A percentile compares a stretch with the other conserved stretches of the same genome.
These are phyloP conservation scores for Endogone sp. DNA, from an alignment of 192 early-diverging fungal genomes.

Conservation along the genomic window DNA sequence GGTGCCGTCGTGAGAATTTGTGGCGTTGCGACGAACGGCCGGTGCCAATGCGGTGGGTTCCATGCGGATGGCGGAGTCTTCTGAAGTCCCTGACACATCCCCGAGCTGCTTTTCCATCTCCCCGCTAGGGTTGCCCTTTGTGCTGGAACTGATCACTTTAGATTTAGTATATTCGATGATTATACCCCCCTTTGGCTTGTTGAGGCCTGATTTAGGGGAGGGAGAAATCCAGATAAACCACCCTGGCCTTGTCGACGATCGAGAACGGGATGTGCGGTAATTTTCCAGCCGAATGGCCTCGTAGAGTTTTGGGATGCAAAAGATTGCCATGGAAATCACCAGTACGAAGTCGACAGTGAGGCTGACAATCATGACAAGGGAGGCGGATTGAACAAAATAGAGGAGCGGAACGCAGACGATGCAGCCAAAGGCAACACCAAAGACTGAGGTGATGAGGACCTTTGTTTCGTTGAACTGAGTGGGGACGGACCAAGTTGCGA, in stretches of 20 bases:
- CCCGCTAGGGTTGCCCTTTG: neutral
- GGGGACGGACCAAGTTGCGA: conserved; percentile 13
- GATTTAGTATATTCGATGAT: neutral
- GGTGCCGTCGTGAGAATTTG: neutral
- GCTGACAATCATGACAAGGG: conserved; percentile 4
- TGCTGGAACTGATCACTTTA: neutral
- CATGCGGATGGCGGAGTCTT: neutral
- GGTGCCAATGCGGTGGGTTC: neutral
- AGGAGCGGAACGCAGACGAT: conserved; percentile 8
- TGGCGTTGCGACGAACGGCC: neutral
- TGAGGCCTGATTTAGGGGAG: neutral
- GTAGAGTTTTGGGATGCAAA: conserved; percentile 11
- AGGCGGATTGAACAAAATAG: conserved; percentile 3
- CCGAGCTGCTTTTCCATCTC: neutral
- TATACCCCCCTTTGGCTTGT: too few species aligned
- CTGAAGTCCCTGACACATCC: neutral
- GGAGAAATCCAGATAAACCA: neutral
- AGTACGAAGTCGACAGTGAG: conserved; percentile 9
- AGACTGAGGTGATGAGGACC: conserved; percentile 6
- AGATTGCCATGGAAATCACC: conserved; percentile 6
- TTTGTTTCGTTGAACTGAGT: conserved; percentile 11
- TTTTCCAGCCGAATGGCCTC: conserved; percentile 1
- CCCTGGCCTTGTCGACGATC: neutral
- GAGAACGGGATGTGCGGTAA: neutral
- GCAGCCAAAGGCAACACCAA: conserved; percentile 7